Evolutionary conservation across 495 filamentous ascomycete species (phyloP), one percentile per base, ranked within the genome.

Genomic region (Penicillium macrosclerotiorum): DNA sequence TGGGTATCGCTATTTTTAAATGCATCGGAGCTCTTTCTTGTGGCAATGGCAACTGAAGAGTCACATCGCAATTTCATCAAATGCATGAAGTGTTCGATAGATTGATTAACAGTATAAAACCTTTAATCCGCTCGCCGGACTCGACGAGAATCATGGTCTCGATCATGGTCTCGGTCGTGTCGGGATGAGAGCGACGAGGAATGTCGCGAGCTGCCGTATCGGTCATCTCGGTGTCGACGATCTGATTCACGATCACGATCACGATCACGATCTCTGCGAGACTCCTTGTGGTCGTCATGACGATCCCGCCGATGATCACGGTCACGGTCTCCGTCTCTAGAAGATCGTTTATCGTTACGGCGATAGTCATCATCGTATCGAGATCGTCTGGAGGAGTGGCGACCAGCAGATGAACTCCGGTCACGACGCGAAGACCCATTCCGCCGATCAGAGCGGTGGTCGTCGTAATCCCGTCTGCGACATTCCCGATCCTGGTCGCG

Each of bases 391-490:
- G 66, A 63, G 18, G 56, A 67, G 35, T 67, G 53, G 14, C 62
- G 64, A 27, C 63, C 57, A 31, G 57, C 53, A 14, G 65, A 67
- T 5, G 53, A 58, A 38, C 67, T 71, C 23, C 69, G 55, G 27
- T 71, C 65, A 16, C 67, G 58, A 19, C 60, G 59, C 1, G 69
- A 72, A 16, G 67, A 65, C 9, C 58, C 60, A 45, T 39, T 59
- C 33, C 51, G 59, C 38, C 58, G 52, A 16, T 55, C 59, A 42
- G 59, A 60, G 2, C 63, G 61, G 38, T 62, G 62, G 17, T 60
- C 56, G 5, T 63, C 54, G 23, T 67, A 60, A 30, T 67, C 60
- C 2, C 62, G 57, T 29, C 54, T 55, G 26, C 59, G 56, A 33
- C 60, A 60, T 24, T 54, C 59, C 5, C 57, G 54, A 17, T 67